Base-by-base conservation (phyloP, 1,284 basidiomycete genomes). In the Leccinum variabile region DNA sequence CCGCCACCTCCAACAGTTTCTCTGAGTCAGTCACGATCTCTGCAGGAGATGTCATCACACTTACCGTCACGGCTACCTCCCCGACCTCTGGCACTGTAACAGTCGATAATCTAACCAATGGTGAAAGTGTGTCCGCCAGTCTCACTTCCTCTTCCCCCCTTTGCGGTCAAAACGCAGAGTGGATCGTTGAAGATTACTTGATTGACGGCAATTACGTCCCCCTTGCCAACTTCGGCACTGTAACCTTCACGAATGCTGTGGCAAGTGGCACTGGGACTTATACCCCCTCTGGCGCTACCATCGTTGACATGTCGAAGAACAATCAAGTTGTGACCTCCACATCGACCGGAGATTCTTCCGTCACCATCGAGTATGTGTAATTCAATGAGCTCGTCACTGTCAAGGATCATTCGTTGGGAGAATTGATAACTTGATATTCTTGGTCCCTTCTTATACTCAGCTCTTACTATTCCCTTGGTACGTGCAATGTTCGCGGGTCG, bases 131-230 rank as follows among this genome's bases (percentile, higher is more conserved):
- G 7, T 37, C 28, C 16, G 10, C 10, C 14, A 13, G 5, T 37
- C 9, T 62, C 28, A 61, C 5, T 0, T 64, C 63, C 11, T 18
- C 58, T 3, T 52, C 1, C 4, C 16, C 50, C 3, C 63, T 65
- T 46, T 64, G 49, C 14, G 25, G 44, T 14, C 37, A 33, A 22
- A 46, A 13, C 18, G 54, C 57, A 6, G 63, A 64, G 59, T 64
- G 63, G 63, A 65, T 65, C n/a, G 63, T 64, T 28, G 59, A 65
- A 46, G 63, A 64, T 32, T 64, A 54, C 41, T 5, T 14, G 1
- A 32, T 50, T 11, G 7, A 16, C 22, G 39, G 41, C 18, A 3
- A 2, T 13, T 8, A 32, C 7, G 39, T 56, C 22, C 39, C 57
- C 1, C 32, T 64, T 49, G 39, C 54, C 22, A 30, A 63, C 52